These are phyloP conservation scores for Fomitiporia mediterranea DNA, from an alignment of 1,284 basidiomycete genomes.

Conservation along the genomic window DNA sequence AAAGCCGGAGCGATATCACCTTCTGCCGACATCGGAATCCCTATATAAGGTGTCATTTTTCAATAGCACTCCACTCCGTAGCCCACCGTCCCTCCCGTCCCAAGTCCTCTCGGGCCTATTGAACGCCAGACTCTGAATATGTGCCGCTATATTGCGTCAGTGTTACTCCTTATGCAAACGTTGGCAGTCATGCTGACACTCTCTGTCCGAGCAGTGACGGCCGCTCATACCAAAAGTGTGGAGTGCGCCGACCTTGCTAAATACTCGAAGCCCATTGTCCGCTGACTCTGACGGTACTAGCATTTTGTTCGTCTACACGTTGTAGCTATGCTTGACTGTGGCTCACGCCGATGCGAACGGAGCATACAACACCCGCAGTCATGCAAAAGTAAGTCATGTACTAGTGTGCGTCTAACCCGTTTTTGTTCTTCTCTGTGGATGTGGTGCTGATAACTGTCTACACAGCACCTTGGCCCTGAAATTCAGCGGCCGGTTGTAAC, in stretches of 20 bases:
- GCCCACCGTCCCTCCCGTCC: not conserved
- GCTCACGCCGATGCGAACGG: constrained; percentile 13
- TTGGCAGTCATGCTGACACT: not conserved
- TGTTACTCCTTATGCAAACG: not conserved
- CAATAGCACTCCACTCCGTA: not conserved
- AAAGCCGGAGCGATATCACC: not conserved
- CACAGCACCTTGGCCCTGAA: constrained; percentile 16
- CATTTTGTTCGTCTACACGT: constrained; percentile 20
- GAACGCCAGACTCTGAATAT: not conserved
- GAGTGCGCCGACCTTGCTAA: constrained; percentile 1
- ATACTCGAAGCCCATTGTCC: too few species aligned
- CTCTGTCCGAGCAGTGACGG: constrained; percentile 12
- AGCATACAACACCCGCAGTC: constrained; percentile 18
- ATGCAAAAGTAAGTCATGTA: constrained; percentile 16
- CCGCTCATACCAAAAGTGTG: constrained; percentile 17
- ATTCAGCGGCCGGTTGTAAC: constrained; percentile 18
- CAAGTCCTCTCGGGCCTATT: not conserved
- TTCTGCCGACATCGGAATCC: not conserved
- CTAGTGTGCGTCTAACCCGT: constrained; percentile 11
- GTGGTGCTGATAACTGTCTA: not conserved
- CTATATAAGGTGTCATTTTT: not conserved
- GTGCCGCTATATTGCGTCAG: constrained; percentile 21
- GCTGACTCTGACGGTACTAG: not conserved
- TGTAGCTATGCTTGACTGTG: constrained; percentile 18
- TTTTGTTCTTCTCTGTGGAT: not conserved